Evolutionary conservation across 345 rosid species (phyloP).

Genomic region (Cochlearia excelsa): DNA sequence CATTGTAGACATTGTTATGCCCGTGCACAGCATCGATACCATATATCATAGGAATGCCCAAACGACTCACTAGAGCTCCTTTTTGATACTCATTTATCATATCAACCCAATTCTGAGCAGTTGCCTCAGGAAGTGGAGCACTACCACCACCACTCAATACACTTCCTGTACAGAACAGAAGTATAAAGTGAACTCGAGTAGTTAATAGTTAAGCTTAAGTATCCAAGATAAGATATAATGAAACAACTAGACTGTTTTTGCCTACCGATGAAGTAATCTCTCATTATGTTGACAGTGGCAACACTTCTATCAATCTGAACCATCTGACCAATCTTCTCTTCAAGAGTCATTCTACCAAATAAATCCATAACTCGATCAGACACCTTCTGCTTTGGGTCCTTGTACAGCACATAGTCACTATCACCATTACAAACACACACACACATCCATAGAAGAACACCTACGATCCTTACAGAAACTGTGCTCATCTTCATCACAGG

Average conservation of each 20-base stretch:
- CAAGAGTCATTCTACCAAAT: slow-evolving; percentile 46
- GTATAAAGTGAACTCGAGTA: not conserved
- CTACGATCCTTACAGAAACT: slow-evolving; percentile 20
- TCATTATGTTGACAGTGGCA: slow-evolving; percentile 44
- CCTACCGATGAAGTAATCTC: slow-evolving; percentile 50
- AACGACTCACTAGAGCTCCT: slow-evolving; percentile 65
- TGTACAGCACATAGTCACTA: slow-evolving; percentile 45
- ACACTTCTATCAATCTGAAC: slow-evolving; percentile 49
- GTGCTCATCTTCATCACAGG: slow-evolving; percentile 33
- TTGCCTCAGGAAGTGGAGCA: slow-evolving; percentile 65
- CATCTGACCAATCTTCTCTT: slow-evolving; percentile 67
- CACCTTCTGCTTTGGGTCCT: slow-evolving; percentile 47
- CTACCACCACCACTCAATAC: slow-evolving; percentile 91
- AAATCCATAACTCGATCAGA: slow-evolving; percentile 46
- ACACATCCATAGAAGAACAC: slow-evolving; percentile 34
- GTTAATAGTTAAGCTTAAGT: no score
- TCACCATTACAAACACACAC: slow-evolving; percentile 35
- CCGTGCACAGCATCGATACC: slow-evolving; percentile 98
- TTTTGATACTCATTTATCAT: slow-evolving; percentile 73
- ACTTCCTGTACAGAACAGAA: slow-evolving; percentile 49
- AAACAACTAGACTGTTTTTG: no score
- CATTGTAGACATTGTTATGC: slow-evolving; percentile 81
- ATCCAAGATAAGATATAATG: not conserved
- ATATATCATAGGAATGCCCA: slow-evolving; percentile 88
- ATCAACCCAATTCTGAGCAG: slow-evolving; percentile 66